Evolutionary conservation across 176 grass and related monocot genomes (phyloP), one percentile per base, ranked within the genome.

Genomic region (Otatea glauca): DNA sequence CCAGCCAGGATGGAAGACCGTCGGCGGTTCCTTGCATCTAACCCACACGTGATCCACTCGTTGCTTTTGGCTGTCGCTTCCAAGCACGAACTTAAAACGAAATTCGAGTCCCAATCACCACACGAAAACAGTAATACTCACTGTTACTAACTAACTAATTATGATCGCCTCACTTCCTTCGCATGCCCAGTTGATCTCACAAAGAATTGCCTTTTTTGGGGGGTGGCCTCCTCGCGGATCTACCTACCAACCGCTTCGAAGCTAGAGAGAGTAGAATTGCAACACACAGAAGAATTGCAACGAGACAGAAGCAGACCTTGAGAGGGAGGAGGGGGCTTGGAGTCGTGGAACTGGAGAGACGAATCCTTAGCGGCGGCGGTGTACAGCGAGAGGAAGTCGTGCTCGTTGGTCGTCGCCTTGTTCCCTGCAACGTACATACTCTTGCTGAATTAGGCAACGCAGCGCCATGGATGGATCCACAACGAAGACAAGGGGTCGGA

Each of bases 301-400:
- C 29, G 29, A 29, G 29, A 29, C 0, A 29, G 29, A 29, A 29
- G 29, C 29, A 29, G 29, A 29, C 29, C 29, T 29, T 29, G 29
- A 29, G 29, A 29, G 29, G 29, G 29, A 29, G 29, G 29, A 29
- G 29, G 29, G 29, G 29, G 29, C 29, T 29, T 29, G 29, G 29
- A 39, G 53, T 92, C 89, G 81, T 89, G 84, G 47, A 88, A 83
- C 65, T 84, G 88, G 71, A 93, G 75, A 35, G 91, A 66, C 16
- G 89, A 53, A 34, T 92, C 92, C 87, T 94, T 97, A 7, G 10
- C 69, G 1, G 66, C 59, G 23, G 58, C 32, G 51, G 87, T 24
- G 89, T 94, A 90, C 43, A 92, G 85, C 70, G 94, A 92, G 72
- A 97, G 92, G 87, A 94, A 97, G 79, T 97, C 92, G 80, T 94